Evolutionary conservation across 1,284 basidiomycete species (phyloP).

Genomic region (Tilletiaria anomala): DNA sequence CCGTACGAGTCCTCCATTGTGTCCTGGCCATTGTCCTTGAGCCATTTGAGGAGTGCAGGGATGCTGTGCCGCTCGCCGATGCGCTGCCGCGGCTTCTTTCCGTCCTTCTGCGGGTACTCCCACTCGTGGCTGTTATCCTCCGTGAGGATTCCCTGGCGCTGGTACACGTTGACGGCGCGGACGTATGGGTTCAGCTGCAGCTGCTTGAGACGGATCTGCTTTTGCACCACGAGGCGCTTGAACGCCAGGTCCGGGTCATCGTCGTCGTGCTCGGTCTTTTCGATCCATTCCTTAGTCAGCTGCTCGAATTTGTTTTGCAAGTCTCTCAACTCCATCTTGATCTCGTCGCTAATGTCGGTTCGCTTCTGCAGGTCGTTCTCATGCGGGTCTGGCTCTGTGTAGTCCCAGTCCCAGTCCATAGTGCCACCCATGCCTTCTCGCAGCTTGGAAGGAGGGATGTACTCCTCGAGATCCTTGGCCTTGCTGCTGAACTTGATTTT

Average conservation of each 20-base stretch:
- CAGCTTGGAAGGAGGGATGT: slow-evolving; percentile 24
- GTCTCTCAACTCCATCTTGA: slow-evolving; percentile 24
- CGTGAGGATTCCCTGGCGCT: slow-evolving; percentile 28
- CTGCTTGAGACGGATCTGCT: slow-evolving; percentile 35
- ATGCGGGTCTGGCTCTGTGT: slow-evolving; percentile 31
- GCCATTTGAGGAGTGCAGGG: slow-evolving; percentile 31
- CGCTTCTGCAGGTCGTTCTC: slow-evolving; percentile 37
- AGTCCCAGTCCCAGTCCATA: slow-evolving; percentile 39
- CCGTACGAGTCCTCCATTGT: slow-evolving; percentile 33
- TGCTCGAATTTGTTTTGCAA: slow-evolving; percentile 29
- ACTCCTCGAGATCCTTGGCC: slow-evolving; percentile 30
- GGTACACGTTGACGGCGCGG: slow-evolving; percentile 33
- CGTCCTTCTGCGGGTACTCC: slow-evolving; percentile 34
- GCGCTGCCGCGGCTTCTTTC: slow-evolving; percentile 17
- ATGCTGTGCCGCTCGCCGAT: slow-evolving; percentile 32
- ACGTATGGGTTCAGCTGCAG: slow-evolving; percentile 31
- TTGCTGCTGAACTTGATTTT: slow-evolving; percentile 39
- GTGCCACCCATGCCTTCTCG: slow-evolving; percentile 38
- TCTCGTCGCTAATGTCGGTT: slow-evolving; percentile 21
- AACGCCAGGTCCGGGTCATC: slow-evolving; percentile 16
- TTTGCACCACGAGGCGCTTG: slow-evolving; percentile 26
- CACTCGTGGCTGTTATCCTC: slow-evolving; percentile 28
- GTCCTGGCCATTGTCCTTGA: slow-evolving; percentile 33
- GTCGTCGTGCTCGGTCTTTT: slow-evolving; percentile 13
- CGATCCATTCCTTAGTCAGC: slow-evolving; percentile 27